phyloP scores from a whole-genome alignment of 495 filamentous ascomycete species.

The Echria macrotheca region DNA sequence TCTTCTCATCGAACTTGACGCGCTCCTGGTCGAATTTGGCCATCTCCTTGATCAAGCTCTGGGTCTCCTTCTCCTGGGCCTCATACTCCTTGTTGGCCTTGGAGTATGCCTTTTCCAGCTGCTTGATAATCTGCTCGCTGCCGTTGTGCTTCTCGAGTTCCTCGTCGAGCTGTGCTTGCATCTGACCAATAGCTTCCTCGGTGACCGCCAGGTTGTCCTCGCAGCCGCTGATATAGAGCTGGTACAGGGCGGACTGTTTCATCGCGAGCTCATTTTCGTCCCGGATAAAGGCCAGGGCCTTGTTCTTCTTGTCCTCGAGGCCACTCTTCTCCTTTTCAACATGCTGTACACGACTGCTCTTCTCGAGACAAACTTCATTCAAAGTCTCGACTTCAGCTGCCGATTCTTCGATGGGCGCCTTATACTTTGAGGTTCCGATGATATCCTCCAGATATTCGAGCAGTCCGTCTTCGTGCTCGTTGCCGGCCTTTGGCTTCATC shows the following conservation, averaged over 20 bases:
- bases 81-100: constrained; percentile 75
- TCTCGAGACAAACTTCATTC: constrained; percentile 92
- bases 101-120: constrained; percentile 79
- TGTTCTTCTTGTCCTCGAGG: constrained; percentile 93
- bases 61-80: constrained; percentile 71
- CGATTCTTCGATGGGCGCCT: constrained; percentile 90
- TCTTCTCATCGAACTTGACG: constrained; percentile 96
- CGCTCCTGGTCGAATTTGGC: constrained; percentile 89
- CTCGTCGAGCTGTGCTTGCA: constrained; percentile 79
- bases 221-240: constrained; percentile 82
- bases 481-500: constrained; percentile 95
- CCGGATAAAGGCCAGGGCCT: constrained; percentile 78
- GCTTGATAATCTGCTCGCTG: constrained; percentile 85
- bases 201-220: constrained; percentile 83
- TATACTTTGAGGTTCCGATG: constrained; percentile 97
- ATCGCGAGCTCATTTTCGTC: constrained; percentile 88
- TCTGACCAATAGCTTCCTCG: constrained; percentile 81
- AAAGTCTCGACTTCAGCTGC: constrained; percentile 82
- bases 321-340: constrained; percentile 94
- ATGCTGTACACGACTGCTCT: constrained; percentile 88
- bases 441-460: constrained; percentile 98
- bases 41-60: constrained; percentile 79
- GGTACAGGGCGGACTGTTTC: constrained; percentile 87
- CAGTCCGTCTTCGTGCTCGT: constrained; percentile 92
- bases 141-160: constrained; percentile 91